phyloP scores from a whole-genome alignment of 129 eudicot species.

The Artemisia tridentata region DNA sequence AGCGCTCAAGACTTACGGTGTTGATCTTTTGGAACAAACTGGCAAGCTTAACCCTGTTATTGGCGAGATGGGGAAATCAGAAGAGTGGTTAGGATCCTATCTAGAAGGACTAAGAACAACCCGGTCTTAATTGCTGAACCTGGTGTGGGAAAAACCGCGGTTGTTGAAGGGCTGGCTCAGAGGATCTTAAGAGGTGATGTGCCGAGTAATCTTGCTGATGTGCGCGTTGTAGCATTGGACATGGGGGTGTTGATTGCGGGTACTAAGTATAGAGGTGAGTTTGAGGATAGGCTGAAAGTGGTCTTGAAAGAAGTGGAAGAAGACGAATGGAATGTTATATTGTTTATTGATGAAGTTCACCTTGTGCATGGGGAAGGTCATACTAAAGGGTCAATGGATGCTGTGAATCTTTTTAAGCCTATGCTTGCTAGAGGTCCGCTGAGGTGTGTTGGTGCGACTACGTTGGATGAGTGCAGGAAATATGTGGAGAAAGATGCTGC shows the following conservation, averaged over 20 bases:
- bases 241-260: conserved; percentile 97
- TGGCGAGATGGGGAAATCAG: too few species aligned
- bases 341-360: conserved; percentile 87
- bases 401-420: too few species aligned
- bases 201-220: conserved; percentile 82
- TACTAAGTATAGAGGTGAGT: conserved; percentile 88
- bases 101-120: too few species aligned
- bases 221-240: conserved; percentile 74
- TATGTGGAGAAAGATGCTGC: too few species aligned
- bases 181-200: conserved; percentile 86
- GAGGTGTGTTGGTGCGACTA: conserved; percentile 41
- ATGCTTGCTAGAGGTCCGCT: too few species aligned
- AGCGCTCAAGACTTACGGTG: conserved; percentile 83
- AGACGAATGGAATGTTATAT: conserved; percentile 84
- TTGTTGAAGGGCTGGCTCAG: conserved; percentile 92
- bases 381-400: too few species aligned
- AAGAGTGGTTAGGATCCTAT: too few species aligned
- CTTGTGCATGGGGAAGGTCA: conserved; percentile 84
- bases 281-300: conserved; percentile 82
- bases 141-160: conserved; percentile 98
- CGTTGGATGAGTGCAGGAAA: too few species aligned
- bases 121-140: conserved; percentile 94
- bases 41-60: too few species aligned
- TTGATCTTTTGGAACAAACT: too few species aligned
- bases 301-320: conserved; percentile 95